A percentile compares a stretch with the other conserved stretches of the same genome.
phyloP scores from a whole-genome alignment of 169 alveolate genomes.

The Besnoitia besnoiti region DNA sequence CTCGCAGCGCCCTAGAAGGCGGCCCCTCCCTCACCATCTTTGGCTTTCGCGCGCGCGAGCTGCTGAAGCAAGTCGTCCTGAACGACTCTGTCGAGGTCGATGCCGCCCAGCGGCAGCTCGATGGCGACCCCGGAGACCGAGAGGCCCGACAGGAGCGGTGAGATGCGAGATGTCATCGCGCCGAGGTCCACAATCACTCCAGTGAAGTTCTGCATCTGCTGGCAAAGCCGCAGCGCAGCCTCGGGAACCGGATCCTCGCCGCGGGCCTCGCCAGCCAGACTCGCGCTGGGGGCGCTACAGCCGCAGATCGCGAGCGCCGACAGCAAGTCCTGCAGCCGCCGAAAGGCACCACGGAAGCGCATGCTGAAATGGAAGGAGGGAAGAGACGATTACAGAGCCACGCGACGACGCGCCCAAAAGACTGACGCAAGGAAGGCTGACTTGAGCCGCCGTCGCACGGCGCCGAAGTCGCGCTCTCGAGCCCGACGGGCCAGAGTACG shows the following conservation, averaged over 20 bases:
- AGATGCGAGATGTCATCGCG: neutral
- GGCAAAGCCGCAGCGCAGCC: neutral
- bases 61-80: slow-evolving; percentile 6
- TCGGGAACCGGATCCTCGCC: neutral
- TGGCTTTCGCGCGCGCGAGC: neutral
- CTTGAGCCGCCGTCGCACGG: too few species aligned
- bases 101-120: slow-evolving; percentile 58
- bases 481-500: too few species aligned
- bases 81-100: slow-evolving; percentile 15
- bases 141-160: slow-evolving; percentile 44
- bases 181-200: slow-evolving; percentile 47
- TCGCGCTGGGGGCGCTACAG: neutral
- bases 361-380: neutral
- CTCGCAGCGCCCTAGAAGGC: too few species aligned
- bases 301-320: slow-evolving; percentile 45
- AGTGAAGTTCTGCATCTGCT: slow-evolving; percentile 54
- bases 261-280: too few species aligned
- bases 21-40: neutral
- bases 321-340: neutral
- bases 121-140: slow-evolving; percentile 30
- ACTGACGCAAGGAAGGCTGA: too few species aligned
- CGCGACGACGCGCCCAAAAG: too few species aligned
- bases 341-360: too few species aligned
- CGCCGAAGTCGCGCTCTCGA: too few species aligned
- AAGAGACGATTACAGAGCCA: neutral